These are phyloP conservation scores for Ogataea naganishii DNA, from an alignment of 805 yeast genomes.

Conservation along the genomic window DNA sequence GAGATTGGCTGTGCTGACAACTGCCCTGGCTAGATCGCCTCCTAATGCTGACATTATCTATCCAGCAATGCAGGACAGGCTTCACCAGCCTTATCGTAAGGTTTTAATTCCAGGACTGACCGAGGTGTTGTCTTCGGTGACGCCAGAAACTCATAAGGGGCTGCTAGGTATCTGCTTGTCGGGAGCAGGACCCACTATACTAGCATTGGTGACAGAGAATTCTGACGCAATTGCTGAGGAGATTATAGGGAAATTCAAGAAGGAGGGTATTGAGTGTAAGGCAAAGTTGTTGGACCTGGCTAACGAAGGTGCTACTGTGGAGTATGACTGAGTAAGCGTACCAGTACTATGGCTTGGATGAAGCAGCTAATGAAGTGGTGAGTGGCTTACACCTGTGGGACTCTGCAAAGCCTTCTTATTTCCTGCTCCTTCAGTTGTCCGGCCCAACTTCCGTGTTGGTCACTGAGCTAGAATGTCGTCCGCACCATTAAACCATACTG, in stretches of 20 bases:
- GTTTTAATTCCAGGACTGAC: conserved; percentile 85
- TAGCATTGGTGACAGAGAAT: conserved; percentile 86
- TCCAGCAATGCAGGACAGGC: conserved; percentile 92
- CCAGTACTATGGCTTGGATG: too few relatives aligned
- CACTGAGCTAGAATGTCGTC: too few relatives aligned
- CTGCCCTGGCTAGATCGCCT: conserved; percentile 78
- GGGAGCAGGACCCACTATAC: conserved; percentile 97
- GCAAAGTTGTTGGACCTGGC: conserved; percentile 88
- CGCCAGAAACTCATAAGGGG: conserved; percentile 78
- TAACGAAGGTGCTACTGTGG: conserved; percentile 72
- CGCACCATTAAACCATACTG: too few relatives aligned
- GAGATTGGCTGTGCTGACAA: conserved; percentile 84
- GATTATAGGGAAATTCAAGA: conserved; percentile 59
- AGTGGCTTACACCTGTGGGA: too few relatives aligned
- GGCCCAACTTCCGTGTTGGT: too few relatives aligned
- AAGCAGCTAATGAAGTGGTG: too few relatives aligned
- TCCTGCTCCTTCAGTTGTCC: too few relatives aligned
- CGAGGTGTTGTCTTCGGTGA: conserved; percentile 68
- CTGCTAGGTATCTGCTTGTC: conserved; percentile 89
- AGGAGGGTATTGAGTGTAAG: conserved; percentile 57
- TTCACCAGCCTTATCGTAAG: conserved; percentile 96
- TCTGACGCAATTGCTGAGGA: conserved; percentile 76
- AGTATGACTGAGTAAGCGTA: too few relatives aligned
- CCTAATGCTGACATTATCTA: conserved; percentile 80
- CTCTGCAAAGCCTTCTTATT: too few relatives aligned